These are phyloP conservation scores for Acacia crassicarpa DNA, from an alignment of 306 rosid genomes.

Conservation along the genomic window DNA sequence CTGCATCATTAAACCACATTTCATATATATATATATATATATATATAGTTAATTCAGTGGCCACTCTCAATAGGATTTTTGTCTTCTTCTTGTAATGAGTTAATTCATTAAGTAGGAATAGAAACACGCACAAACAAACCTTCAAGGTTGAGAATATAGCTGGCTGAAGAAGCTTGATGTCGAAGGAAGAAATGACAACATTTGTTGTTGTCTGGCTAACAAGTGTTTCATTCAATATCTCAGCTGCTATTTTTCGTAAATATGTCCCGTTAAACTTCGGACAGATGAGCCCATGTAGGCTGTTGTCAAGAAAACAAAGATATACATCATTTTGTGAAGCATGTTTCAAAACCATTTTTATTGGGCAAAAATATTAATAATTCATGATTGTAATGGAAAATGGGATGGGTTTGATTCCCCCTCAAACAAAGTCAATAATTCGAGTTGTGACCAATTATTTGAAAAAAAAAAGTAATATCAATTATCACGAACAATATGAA, in stretches of 20 bases:
- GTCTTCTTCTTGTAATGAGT: no score
- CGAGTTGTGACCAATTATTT: no score
- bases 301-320: not conserved
- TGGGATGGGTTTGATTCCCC: no score
- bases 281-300: accelerated
- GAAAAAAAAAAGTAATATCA: no score
- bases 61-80: not conserved
- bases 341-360: no score
- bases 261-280: not conserved
- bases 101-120: no score
- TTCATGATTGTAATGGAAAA: no score
- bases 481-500: no score
- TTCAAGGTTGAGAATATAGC: not conserved
- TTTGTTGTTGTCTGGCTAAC: not conserved
- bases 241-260: not conserved
- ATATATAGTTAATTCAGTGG: no score
- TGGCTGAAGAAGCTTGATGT: slow-evolving; percentile 6
- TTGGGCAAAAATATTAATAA: no score
- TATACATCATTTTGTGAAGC: no score
- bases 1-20: not conserved
- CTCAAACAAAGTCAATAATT: no score
- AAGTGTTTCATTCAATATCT: not conserved
- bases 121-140: not conserved
- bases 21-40: not conserved
- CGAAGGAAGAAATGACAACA: slow-evolving; percentile 8